Evolutionary conservation across 306 rosid genomes (phyloP), one percentile per base, ranked within the genome.

Genomic region (Quercus agrifolia): DNA sequence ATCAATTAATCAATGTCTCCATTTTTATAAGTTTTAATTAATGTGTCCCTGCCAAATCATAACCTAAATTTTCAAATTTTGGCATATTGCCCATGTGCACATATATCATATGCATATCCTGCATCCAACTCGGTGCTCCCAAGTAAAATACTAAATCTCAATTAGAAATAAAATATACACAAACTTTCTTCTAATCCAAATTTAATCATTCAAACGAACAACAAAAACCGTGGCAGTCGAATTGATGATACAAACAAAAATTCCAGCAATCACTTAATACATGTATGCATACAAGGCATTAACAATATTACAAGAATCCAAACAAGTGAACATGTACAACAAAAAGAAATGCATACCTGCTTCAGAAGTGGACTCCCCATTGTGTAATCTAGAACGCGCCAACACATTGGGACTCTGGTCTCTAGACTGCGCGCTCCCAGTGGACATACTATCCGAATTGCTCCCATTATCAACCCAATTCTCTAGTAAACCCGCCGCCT

Each of bases 331-430:
- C 11, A 74, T 68, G 13, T 68, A 41, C 27, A 31, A 54, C 38
- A 67, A 23, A 15, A n/a, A 19, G 9, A 35, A 49, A 44, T 4
- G 8, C 27, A 28, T 81, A 95, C 99, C 98, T 79, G 93, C 84
- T 83, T 84, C 94, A 0, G 90, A 81, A 6, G 94, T 86, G 2
- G 94, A 91, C 76, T 87, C 99, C 0, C 88, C 96, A 30, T 85
- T 90, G 76, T 83, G 98, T 15, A 90, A 54, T 85, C 90, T 87
- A 59, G 97, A 89, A 56, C 80, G 88, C 14, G 91, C 81, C 81
- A 82, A 58, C 82, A 91, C 74, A 20, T 67, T 88, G 12, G 96
- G 94, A 79, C 97, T 95, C 79, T 84, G 91, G 61, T 95, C 98
- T 77, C 78, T 84, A 2, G 89, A 85, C 33, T 74, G 87, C 11